Evolutionary conservation across 495 filamentous ascomycete species (phyloP).

Genomic region (Penicillium maclennaniae): DNA sequence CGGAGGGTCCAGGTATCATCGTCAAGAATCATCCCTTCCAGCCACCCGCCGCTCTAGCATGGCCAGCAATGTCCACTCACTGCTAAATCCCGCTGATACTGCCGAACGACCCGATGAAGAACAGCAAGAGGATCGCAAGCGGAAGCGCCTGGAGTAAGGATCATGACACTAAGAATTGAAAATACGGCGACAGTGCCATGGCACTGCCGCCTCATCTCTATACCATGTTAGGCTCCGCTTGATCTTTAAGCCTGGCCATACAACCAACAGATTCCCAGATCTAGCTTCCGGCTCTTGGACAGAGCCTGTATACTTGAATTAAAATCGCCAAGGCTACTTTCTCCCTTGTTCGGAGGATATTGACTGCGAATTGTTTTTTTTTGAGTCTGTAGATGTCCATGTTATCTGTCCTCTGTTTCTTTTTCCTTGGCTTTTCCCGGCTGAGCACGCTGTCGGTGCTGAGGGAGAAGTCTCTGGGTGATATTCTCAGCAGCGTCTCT

Average conservation of each 20-base stretch:
- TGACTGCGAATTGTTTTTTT: conserved; percentile 3
- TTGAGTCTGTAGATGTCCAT: conserved; percentile 20
- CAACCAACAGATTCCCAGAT: conserved; percentile 1
- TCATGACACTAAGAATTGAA: background rate
- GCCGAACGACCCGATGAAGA: conserved; percentile 70
- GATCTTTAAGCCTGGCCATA: conserved; percentile 2
- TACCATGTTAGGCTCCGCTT: background rate
- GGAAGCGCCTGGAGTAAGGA: conserved; percentile 64
- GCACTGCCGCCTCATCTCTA: background rate
- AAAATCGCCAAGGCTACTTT: background rate
- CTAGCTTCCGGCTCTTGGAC: conserved; percentile 7
- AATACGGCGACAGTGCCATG: background rate
- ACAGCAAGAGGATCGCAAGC: conserved; percentile 70
- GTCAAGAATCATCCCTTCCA: conserved; percentile 49
- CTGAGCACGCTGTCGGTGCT: conserved; percentile 2
- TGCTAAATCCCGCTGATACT: conserved; percentile 84
- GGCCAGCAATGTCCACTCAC: conserved; percentile 71
- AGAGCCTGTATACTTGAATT: conserved; percentile 14
- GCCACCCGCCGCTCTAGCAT: conserved; percentile 69
- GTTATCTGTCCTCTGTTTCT: conserved; percentile 9
- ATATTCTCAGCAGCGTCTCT: conserved; percentile 23
- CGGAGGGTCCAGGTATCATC: conserved; percentile 41
- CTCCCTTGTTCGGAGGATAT: background rate
- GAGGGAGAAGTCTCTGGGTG: conserved; percentile 5
- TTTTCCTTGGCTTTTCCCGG: conserved; percentile 19